phyloP scores from a whole-genome alignment of 768 basidiomycete species.

The button mushroom (Agaricus bisporus) region DNA sequence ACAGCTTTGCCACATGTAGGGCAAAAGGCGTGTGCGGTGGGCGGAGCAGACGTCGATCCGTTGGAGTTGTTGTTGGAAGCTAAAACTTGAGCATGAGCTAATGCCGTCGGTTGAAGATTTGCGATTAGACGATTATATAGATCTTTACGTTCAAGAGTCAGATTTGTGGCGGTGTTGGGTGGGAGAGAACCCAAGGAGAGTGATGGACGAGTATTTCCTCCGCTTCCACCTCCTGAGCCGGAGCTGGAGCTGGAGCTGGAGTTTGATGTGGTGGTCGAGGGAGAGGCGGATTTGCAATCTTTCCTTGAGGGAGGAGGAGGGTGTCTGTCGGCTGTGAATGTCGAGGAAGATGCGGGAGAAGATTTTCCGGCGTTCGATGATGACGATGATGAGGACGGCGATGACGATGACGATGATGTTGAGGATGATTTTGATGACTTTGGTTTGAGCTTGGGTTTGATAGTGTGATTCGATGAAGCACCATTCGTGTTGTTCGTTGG shows the following conservation, averaged over 20 bases:
- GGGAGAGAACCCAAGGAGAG: conserved; percentile 17
- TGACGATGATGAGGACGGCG: background rate
- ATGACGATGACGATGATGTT: background rate
- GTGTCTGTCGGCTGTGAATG: no score
- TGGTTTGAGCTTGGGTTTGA: background rate
- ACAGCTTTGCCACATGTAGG: conserved; percentile 50
- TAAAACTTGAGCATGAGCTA: conserved; percentile 10
- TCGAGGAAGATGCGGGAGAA: background rate
- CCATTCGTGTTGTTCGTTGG: no score
- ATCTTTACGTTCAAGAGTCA: background rate
- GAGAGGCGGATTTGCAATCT: background rate
- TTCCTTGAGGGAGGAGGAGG: background rate
- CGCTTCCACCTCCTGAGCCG: background rate
- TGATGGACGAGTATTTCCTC: conserved; percentile 19
- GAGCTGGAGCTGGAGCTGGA: background rate
- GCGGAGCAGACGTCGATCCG: conserved; percentile 34
- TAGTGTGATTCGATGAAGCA: background rate
- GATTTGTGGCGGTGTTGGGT: conserved; percentile 16
- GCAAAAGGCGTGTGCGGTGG: conserved; percentile 41
- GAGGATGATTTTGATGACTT: background rate
- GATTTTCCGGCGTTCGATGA: background rate
- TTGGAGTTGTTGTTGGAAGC: conserved; percentile 9
- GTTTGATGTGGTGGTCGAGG: background rate
- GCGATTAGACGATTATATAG: background rate
- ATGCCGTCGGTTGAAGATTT: conserved; percentile 5